A percentile compares a stretch with the other conserved stretches of the same genome.
Evolutionary conservation across 192 early-diverging fungal genomes (phyloP).

Genomic region (Piromyces sp.): DNA sequence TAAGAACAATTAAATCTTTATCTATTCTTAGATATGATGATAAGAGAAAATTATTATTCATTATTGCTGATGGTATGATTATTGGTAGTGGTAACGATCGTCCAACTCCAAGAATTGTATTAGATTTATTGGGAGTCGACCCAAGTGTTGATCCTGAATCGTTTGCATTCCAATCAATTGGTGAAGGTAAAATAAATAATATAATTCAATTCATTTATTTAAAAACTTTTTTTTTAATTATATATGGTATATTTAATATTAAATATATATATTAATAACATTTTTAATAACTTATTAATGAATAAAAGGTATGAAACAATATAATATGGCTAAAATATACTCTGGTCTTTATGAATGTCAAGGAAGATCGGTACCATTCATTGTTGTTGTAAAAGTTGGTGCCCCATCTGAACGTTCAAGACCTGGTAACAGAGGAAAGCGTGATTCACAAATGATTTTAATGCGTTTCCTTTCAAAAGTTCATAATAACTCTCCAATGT

Average conservation of each 20-base stretch:
- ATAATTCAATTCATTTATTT: not conserved
- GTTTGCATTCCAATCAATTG: slow-evolving; percentile 69
- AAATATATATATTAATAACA: no score
- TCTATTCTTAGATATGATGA: slow-evolving; percentile 83
- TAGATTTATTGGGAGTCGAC: slow-evolving; percentile 88
- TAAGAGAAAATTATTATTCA: slow-evolving; percentile 90
- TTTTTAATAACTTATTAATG: no score
- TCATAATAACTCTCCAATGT: slow-evolving; percentile 83
- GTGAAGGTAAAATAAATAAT: slow-evolving; percentile 18
- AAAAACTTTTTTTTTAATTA: no score
- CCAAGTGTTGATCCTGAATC: slow-evolving; percentile 57
- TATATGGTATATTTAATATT: no score
- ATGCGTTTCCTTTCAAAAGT: slow-evolving; percentile 34
- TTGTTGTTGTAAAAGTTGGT: not conserved
- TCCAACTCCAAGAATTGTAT: slow-evolving; percentile 87
- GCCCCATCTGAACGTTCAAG: not conserved
- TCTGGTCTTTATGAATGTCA: not conserved
- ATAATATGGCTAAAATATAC: not conserved
- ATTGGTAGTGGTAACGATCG: slow-evolving; percentile 91
- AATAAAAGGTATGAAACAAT: not conserved
- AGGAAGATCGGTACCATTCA: not conserved
- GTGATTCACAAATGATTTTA: not conserved
- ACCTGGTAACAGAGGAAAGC: not conserved
- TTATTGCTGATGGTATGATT: slow-evolving; percentile 94
- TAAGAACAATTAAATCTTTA: slow-evolving; percentile 85